These are phyloP conservation scores for Tetrahymena malaccensis DNA, from an alignment of 73 alveolate species.

Conservation along the genomic window DNA sequence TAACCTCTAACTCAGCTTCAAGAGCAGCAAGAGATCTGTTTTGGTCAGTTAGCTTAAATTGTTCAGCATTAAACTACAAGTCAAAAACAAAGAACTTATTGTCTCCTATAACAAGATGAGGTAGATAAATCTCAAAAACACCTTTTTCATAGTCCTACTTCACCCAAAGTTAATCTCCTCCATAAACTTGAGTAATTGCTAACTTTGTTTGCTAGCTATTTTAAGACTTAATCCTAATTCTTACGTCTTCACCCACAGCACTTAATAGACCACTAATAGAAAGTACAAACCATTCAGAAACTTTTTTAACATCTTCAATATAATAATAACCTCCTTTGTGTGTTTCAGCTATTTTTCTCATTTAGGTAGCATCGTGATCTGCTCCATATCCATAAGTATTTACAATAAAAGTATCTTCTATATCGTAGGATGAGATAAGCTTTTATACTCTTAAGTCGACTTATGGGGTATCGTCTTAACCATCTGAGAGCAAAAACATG, in stretches of 20 bases:
- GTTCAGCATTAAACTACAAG: background rate
- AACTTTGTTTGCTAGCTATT: background rate
- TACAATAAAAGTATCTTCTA: slow-evolving; percentile 46
- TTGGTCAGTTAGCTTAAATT: background rate
- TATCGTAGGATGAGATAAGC: slow-evolving; percentile 22
- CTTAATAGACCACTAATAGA: slow-evolving; percentile 46
- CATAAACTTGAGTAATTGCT: background rate
- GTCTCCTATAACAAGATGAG: background rate
- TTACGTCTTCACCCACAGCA: slow-evolving; percentile 40
- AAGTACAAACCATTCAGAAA: slow-evolving; percentile 25
- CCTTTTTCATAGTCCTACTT: background rate
- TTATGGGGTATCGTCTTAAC: slow-evolving; percentile 50
- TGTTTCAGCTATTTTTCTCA: slow-evolving; percentile 59
- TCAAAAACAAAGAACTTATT: background rate
- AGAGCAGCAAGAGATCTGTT: background rate
- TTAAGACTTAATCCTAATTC: background rate
- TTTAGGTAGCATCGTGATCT: slow-evolving; percentile 68
- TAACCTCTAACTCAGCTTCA: background rate
- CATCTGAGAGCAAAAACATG: slow-evolving; percentile 67
- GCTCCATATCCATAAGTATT: slow-evolving; percentile 76
- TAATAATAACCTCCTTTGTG: slow-evolving; percentile 63
- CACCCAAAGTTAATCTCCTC: background rate
- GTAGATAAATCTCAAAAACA: background rate
- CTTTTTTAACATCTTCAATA: slow-evolving; percentile 29
- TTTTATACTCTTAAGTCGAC: slow-evolving; percentile 28